phyloP scores from a whole-genome alignment of 306 rosid species.

The Gastrolobium villosum region DNA sequence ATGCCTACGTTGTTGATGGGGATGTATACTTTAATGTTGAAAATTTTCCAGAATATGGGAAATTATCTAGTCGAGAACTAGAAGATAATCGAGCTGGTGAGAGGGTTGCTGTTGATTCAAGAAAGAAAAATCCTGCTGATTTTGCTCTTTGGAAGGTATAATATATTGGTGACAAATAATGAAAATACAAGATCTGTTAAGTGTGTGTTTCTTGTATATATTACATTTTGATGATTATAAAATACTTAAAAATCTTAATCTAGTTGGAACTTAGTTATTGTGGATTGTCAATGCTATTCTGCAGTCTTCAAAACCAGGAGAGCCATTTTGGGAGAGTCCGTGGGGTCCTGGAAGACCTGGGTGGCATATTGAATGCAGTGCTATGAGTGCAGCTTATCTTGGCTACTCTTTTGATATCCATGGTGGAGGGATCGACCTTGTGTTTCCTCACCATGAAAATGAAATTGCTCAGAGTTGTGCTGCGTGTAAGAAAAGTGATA shows the following conservation, averaged over 20 bases:
- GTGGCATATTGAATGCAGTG: constrained; percentile 99
- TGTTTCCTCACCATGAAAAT: constrained; percentile 98
- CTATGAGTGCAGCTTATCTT: constrained; percentile 93
- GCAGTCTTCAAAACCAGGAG: constrained; percentile 95
- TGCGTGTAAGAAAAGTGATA: constrained; percentile 78
- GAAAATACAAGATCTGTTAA: constrained; percentile 24
- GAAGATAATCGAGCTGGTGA: constrained; percentile 98
- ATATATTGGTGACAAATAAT: constrained; percentile 34
- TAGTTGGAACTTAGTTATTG: constrained; percentile 36
- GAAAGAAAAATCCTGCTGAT: constrained; percentile 97
- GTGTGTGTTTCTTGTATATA: constrained; percentile 18
- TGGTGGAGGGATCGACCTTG: constrained; percentile 97
- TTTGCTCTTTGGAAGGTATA: constrained; percentile 98
- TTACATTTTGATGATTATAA: constrained; percentile 18
- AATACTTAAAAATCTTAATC: constrained; percentile 29
- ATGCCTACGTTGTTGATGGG: constrained; percentile 86
- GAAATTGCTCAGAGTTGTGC: constrained; percentile 99
- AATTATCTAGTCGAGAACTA: constrained; percentile 79
- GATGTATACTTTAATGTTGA: constrained; percentile 89
- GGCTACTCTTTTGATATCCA: constrained; percentile 94
- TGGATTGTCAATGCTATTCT: constrained; percentile 42
- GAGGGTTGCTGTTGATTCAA: constrained; percentile 90
- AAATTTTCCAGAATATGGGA: constrained; percentile 88
- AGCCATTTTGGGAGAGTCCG: constrained; percentile 97
- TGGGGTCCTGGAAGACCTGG: constrained; percentile 99